Percentiles rank a stretch among this genome's conserved stretches.
These are phyloP conservation scores for Penicillium verrucosum DNA, from an alignment of 2,329 filamentous ascomycete species.

Conservation along the genomic window DNA sequence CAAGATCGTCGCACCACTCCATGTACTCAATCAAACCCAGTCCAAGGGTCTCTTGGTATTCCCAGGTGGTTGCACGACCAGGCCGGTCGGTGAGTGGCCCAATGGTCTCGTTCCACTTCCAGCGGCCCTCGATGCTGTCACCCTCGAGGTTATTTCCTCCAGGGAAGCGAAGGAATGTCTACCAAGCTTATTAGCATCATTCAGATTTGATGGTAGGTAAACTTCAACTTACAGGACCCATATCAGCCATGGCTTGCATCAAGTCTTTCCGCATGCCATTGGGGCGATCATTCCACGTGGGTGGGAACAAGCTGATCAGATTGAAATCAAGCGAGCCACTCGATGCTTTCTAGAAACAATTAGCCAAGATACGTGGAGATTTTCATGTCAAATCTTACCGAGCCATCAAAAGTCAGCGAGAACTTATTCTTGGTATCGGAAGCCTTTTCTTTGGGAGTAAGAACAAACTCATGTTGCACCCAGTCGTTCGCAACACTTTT, in stretches of 20 bases:
- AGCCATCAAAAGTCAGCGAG: constrained; percentile 49
- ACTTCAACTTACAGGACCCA: constrained; percentile 20
- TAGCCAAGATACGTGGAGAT: background rate
- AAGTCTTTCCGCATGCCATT: constrained; percentile 53
- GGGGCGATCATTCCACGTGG: constrained; percentile 52
- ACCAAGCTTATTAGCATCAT: background rate
- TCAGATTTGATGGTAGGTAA: too few relatives aligned
- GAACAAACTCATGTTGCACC: constrained; percentile 42
- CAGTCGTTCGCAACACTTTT: constrained; percentile 38
- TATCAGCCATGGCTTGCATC: constrained; percentile 40
- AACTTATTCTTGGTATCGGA: constrained; percentile 50
- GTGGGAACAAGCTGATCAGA: constrained; percentile 53
- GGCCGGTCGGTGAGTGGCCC: constrained; percentile 49
- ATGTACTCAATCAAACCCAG: constrained; percentile 50
- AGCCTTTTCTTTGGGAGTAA: constrained; percentile 19
- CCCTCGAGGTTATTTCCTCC: constrained; percentile 53
- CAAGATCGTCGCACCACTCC: constrained; percentile 48
- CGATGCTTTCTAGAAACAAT: constrained; percentile 28
- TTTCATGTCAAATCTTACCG: constrained; percentile 16
- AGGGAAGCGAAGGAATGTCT: constrained; percentile 51
- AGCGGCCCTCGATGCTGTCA: constrained; percentile 33
- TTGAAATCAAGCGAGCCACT: constrained; percentile 49
- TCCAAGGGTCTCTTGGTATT: constrained; percentile 46
- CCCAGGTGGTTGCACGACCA: constrained; percentile 42
- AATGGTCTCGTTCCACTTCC: constrained; percentile 54